Evolutionary conservation across 805 yeast genomes (phyloP).

Genomic region (Candida silvicultrix): DNA sequence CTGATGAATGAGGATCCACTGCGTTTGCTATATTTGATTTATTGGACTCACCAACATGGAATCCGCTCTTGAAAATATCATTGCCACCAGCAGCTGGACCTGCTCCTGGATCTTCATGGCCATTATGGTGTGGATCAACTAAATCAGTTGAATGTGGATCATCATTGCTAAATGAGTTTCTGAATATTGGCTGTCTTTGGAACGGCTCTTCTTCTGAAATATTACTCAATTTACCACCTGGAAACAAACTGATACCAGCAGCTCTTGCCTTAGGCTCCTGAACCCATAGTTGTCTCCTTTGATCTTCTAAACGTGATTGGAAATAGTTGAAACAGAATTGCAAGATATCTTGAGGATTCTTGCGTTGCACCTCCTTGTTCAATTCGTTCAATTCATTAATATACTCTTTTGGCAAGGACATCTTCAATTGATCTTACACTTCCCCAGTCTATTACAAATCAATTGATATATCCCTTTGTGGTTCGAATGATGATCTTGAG

Average conservation of each 20-base stretch:
- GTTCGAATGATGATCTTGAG: not conserved
- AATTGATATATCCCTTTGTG: not conserved
- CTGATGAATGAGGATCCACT: conserved; percentile 17
- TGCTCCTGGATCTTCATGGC: conserved; percentile 9
- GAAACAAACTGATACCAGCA: conserved; percentile 43
- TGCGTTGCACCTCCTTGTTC: conserved; percentile 46
- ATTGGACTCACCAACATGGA: conserved; percentile 18
- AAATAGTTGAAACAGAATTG: conserved; percentile 77
- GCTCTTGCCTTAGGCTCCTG: conserved; percentile 41
- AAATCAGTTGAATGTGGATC: conserved; percentile 51
- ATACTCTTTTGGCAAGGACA: conserved; percentile 32
- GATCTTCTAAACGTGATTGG: conserved; percentile 52
- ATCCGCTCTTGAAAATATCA: conserved; percentile 5
- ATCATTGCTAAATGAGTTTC: conserved; percentile 55
- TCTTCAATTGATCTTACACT: conserved; percentile 6
- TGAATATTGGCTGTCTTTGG: conserved; percentile 37
- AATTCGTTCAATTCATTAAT: conserved; percentile 55
- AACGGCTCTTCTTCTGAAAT: conserved; percentile 18
- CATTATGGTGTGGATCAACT: conserved; percentile 11
- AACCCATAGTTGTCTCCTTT: conserved; percentile 46
- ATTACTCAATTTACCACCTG: conserved; percentile 26
- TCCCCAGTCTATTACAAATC: not conserved
- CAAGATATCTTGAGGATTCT: conserved; percentile 60
- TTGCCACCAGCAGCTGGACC: not conserved
- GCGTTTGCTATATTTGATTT: conserved; percentile 9